Evolutionary conservation across 805 yeast species (phyloP).

Genomic region (Candida boleticola): DNA sequence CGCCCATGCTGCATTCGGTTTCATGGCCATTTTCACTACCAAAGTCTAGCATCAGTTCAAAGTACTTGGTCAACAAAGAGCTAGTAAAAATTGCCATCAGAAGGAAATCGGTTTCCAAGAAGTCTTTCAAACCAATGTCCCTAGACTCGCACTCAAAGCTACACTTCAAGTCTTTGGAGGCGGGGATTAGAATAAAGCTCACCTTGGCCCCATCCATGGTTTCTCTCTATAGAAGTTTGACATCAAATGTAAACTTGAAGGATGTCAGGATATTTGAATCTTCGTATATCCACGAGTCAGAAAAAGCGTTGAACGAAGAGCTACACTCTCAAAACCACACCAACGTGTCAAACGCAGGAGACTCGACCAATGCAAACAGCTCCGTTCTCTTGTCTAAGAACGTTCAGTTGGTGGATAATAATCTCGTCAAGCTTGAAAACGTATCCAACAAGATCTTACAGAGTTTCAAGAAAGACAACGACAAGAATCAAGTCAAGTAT

Average conservation of each 20-base stretch:
- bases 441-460: conserved; percentile 37
- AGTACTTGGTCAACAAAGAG: conserved; percentile 12
- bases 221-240: conserved; percentile 42
- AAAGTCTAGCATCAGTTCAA: conserved; percentile 15
- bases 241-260: conserved; percentile 26
- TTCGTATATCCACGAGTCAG: neutral
- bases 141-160: conserved; percentile 22
- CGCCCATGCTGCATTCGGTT: neutral
- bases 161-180: conserved; percentile 46
- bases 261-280: neutral
- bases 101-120: conserved; percentile 24
- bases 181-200: conserved; percentile 50
- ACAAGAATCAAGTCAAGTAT: conserved; percentile 14
- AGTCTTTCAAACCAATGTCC: conserved; percentile 8
- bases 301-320: neutral
- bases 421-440: conserved; percentile 34
- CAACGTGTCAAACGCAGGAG: neutral
- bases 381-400: conserved; percentile 17
- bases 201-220: conserved; percentile 45
- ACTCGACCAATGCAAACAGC: neutral
- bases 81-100: conserved; percentile 33
- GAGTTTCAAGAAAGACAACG: conserved; percentile 19
- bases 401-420: conserved; percentile 38
- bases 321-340: neutral
- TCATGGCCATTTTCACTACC: too few relatives aligned